These are phyloP conservation scores for Beauveria rudraprayagi DNA, from an alignment of 2,329 filamentous ascomycete species.

Conservation along the genomic window DNA sequence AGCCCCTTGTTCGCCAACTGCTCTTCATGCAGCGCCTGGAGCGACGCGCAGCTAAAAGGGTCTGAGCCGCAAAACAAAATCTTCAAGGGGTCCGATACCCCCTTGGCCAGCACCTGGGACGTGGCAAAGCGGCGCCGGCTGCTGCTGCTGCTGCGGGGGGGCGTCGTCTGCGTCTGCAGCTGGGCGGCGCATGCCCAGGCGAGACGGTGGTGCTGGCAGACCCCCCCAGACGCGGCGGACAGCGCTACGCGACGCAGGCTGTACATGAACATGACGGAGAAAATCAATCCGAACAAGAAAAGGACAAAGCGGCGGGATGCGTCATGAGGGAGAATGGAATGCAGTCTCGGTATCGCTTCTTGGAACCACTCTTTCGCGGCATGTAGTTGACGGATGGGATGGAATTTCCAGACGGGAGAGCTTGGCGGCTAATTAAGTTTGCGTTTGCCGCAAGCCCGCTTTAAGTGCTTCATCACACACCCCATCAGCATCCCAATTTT, in stretches of 20 bases:
- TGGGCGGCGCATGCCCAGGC: neutral
- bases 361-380: too few relatives aligned
- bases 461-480: slow-evolving; percentile 22
- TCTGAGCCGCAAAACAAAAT: slow-evolving; percentile 96
- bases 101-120: neutral
- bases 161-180: neutral
- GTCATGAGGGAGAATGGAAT: neutral
- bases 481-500: neutral
- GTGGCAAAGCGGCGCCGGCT: slow-evolving; percentile 16
- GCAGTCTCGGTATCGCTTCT: neutral
- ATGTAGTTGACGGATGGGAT: neutral
- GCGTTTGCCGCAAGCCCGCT: slow-evolving; percentile 28
- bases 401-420: too few relatives aligned
- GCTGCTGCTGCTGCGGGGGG: neutral
- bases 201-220: neutral
- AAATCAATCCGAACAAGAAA: too few relatives aligned
- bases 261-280: neutral
- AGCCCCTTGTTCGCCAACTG: slow-evolving; percentile 39
- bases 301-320: too few relatives aligned
- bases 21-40: slow-evolving; percentile 60
- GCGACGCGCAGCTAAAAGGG: slow-evolving; percentile 72
- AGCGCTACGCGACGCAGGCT: neutral
- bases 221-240: neutral
- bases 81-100: slow-evolving; percentile 52
- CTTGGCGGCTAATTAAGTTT: neutral